Conservation (phyloP, 2,329 filamentous ascomycete genomes). For the Aspergillus costaricaensis region DNA sequence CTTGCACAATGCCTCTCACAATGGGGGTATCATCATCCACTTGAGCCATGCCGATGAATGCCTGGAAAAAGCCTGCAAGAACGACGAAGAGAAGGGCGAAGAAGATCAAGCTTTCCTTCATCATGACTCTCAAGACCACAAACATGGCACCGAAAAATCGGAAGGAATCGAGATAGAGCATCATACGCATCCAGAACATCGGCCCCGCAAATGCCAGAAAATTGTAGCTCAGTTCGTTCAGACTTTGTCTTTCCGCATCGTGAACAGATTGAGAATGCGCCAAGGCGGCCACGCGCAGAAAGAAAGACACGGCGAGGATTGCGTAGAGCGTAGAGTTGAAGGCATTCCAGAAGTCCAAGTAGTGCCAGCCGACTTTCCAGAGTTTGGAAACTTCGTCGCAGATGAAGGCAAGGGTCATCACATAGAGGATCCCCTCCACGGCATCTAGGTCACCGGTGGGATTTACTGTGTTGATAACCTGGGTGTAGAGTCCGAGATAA, state of each 20-base stretch:
- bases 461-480: slow-evolving; percentile 93
- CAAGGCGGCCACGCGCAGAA: slow-evolving; percentile 76
- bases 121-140: slow-evolving; percentile 92
- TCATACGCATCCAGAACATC: slow-evolving; percentile 92
- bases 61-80: slow-evolving; percentile 78
- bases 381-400: slow-evolving; percentile 86
- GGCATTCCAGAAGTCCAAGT: slow-evolving; percentile 94
- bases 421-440: slow-evolving; percentile 80
- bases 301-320: slow-evolving; percentile 75
- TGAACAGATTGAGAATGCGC: slow-evolving; percentile 57
- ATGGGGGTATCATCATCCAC: slow-evolving; percentile 67
- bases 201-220: slow-evolving; percentile 90
- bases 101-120: slow-evolving; percentile 93
- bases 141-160: slow-evolving; percentile 98
- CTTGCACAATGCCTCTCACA: slow-evolving; percentile 49
- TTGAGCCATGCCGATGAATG: slow-evolving; percentile 87
- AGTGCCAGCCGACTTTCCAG: slow-evolving; percentile 89
- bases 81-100: slow-evolving; percentile 87
- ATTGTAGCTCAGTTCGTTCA: slow-evolving; percentile 86
- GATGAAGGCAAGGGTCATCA: slow-evolving; percentile 89
- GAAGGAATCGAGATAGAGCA: slow-evolving; percentile 90
- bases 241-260: slow-evolving; percentile 57
- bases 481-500: slow-evolving; percentile 83
- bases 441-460: slow-evolving; percentile 77
- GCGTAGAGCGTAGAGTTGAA: slow-evolving; percentile 86